Evolutionary conservation across 305 asterid species (phyloP).

Genomic region (Coffea humblotiana): DNA sequence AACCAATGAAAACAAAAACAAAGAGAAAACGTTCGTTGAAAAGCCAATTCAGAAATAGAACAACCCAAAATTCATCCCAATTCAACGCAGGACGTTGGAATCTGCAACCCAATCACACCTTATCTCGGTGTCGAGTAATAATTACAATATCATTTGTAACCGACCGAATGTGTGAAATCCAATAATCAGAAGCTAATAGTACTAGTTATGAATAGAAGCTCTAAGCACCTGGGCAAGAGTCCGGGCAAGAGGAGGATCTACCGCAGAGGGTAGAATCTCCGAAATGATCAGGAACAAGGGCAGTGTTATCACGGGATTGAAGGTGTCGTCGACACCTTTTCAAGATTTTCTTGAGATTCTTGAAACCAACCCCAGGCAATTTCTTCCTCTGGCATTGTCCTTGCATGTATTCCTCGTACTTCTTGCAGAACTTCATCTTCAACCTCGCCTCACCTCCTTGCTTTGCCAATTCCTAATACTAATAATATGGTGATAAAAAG

Average conservation of each 20-base stretch:
- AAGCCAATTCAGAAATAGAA: not conserved
- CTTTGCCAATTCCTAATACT: not conserved
- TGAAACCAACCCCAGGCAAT: conserved; percentile 73
- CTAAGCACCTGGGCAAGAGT: conserved; percentile 62
- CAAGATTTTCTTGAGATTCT: conserved; percentile 78
- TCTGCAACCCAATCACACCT: not conserved
- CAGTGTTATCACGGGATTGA: conserved; percentile 4
- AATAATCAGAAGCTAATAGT: not conserved
- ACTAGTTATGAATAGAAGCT: not conserved
- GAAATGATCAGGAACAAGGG: conserved; percentile 3
- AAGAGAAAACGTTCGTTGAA: not conserved
- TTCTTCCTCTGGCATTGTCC: conserved; percentile 55
- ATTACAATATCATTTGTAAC: not conserved
- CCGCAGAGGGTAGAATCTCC: conserved; percentile 20
- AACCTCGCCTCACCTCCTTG: not conserved
- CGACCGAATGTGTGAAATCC: not conserved
- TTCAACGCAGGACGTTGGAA: not conserved
- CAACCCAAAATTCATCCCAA: not conserved
- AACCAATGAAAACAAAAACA: not conserved
- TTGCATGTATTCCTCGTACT: conserved; percentile 86
- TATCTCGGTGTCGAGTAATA: not conserved
- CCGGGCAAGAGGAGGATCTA: conserved; percentile 49
- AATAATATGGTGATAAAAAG: too few species aligned
- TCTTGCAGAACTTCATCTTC: conserved; percentile 89
- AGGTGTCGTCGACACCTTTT: conserved; percentile 59